Base-by-base conservation (phyloP, 2,329 filamentous ascomycete genomes). In the Gnomoniopsis sp. region DNA sequence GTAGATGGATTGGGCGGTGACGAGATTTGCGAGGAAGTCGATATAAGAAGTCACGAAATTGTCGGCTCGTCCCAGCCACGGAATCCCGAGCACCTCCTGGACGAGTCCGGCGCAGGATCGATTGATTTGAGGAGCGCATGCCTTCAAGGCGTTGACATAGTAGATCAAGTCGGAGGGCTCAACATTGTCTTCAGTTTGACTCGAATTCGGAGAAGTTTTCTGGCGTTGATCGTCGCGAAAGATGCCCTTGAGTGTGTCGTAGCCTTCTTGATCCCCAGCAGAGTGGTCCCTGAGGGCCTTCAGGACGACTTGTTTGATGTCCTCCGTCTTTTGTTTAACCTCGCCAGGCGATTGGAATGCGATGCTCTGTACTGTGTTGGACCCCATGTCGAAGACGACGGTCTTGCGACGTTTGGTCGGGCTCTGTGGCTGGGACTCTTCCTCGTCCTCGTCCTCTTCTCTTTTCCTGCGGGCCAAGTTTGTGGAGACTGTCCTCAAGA, bases 1-100 rank as follows among this genome's bases (percentile, higher is more conserved):
- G 72, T 91, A 96, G 15, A 85, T 87, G 48, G 90, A 88, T 68
- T 97, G 91, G 0, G 92, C 89, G 61, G 90, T 96, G 54, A 92
- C 86, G 49, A 99, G 77, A 41, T 87, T 85, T 19, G 84, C 83
- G 23, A 91, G 74, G 65, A 91, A 88, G 66, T 86, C 81, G 57
- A 82, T 79, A 69, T 90, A 92, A 53, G 85, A 82, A 65, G 84
- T 83, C 58, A 86, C 79, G 68, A 91, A 91, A 38, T 79, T 76
- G 30, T 85, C 81, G 61, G 88, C 85, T 58, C 85, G 80, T 11
- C 84, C 86, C 38, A 88, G 75, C 87, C 87, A 89, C 36, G 82
- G 80, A 68, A 82, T 86, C 55, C 77, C 74, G n/a, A 89, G 73
- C 10, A 88, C 76, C 53, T 77, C 78, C 64, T 78, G 79, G 58